Evolutionary conservation across 768 basidiomycete species (phyloP).

Genomic region (Saitozyma sp.): DNA sequence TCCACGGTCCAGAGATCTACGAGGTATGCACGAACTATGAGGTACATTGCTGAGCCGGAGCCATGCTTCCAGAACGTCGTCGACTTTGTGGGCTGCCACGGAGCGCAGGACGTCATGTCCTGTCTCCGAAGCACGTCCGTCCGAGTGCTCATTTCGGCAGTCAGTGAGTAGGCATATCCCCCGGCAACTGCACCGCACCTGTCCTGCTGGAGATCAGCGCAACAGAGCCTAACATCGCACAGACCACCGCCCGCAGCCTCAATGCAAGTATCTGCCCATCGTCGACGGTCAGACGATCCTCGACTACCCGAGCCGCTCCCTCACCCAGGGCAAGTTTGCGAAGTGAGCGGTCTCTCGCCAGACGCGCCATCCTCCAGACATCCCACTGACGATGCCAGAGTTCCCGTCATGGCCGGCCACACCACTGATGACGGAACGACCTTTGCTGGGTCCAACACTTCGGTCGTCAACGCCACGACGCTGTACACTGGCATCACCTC

Average conservation of each 20-base stretch:
- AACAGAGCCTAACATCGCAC: not conserved
- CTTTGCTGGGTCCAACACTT: slow-evolving; percentile 17
- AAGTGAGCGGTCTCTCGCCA: slow-evolving; percentile 9
- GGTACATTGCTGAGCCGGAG: not conserved
- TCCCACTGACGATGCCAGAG: slow-evolving; percentile 1
- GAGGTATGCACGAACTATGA: slow-evolving; percentile 12
- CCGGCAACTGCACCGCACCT: not conserved
- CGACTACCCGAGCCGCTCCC: slow-evolving; percentile 17
- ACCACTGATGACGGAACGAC: slow-evolving; percentile 29
- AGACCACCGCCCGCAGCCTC: slow-evolving; percentile 23
- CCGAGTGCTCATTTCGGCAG: slow-evolving; percentile 18
- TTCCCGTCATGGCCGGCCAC: slow-evolving; percentile 27
- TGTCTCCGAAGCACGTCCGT: slow-evolving; percentile 13
- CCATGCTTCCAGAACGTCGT: slow-evolving; percentile 27
- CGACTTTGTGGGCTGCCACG: slow-evolving; percentile 20
- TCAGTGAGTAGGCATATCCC: slow-evolving; percentile 17
- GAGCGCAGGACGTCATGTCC: slow-evolving; percentile 15
- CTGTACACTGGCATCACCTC: slow-evolving; percentile 18
- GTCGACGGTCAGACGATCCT: slow-evolving; percentile 23
- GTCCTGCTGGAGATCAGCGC: no score
- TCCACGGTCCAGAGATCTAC: slow-evolving; percentile 13
- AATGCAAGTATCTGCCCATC: slow-evolving; percentile 30
- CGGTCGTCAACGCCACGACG: slow-evolving; percentile 16
- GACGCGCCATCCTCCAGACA: not conserved
- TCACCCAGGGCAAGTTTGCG: slow-evolving; percentile 9